Base-by-base conservation (phyloP, 23 red algal species). In the Gracilaria domingensis region DNA sequence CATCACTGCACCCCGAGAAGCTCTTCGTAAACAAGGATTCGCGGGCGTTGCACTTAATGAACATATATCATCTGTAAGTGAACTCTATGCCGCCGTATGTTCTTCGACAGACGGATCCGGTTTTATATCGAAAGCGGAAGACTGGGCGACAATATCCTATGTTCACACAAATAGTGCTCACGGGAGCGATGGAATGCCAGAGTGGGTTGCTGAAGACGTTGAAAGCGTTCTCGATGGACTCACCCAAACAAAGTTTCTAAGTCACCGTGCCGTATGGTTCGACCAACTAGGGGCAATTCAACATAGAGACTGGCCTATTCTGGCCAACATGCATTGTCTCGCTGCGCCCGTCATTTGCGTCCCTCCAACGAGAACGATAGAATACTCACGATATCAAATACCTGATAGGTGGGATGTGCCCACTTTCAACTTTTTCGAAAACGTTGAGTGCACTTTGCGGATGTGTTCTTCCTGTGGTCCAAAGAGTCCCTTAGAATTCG, bases 381-480 rank as follows among this genome's bases (percentile, higher is more conserved):
- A 88, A 40, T 88, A 88, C 71, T 88, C 84, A 20, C 33, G 84
- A 29, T 88, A 88, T 56, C 84, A 88, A 45, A 88, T 88, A 75
- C 84, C 84, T 51, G 67, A 75, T 20, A 59, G 71, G 42, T 88
- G 84, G 84, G 66, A 75, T 42, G 30, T 35, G 29, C 18, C 55
- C 23, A 88, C 84, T 38, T 75, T 78, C 66, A 60, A 72, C 18
- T 88, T 76, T 76, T 88, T 76, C 28, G 66, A 62, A 77, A 88
- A 37, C 50, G 70, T 88, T 9, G 84, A 88, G 67, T 50, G 51
- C 39, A 53, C 66, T n/a, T 66, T 88, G 37, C 67, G 70, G 21
- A 56, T 33, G 45, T 88, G 84, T 69, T 56, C 65, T 12, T 32
- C 28, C 12, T 88, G 84, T 75, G 84, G 67, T 75, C 67, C 66